Evolutionary conservation across 495 filamentous ascomycete genomes (phyloP).

Genomic region (Talaromyces wortmannii): DNA sequence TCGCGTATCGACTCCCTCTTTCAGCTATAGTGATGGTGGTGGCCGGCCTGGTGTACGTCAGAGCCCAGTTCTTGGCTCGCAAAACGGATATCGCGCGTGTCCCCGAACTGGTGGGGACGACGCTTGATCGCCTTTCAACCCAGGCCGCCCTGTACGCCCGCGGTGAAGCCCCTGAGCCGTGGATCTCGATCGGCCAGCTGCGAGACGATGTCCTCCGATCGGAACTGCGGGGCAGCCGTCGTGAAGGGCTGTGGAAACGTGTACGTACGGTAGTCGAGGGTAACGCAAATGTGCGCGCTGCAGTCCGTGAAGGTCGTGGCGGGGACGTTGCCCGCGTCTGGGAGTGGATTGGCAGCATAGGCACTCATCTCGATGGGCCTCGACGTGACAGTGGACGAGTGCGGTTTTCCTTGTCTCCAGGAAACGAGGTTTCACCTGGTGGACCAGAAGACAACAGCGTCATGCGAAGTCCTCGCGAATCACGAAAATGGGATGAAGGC

Average conservation of each 20-base stretch:
- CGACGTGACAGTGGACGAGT: conserved; percentile 43
- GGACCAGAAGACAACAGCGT: conserved; percentile 12
- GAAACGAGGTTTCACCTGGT: conserved; percentile 30
- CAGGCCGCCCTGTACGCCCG: conserved; percentile 74
- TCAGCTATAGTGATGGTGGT: conserved; percentile 54
- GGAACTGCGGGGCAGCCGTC: conserved; percentile 65
- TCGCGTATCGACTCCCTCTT: conserved; percentile 93
- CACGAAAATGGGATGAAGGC: conserved; percentile 55
- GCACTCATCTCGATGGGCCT: conserved; percentile 24
- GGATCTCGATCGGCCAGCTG: conserved; percentile 79
- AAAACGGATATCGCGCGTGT: conserved; percentile 61
- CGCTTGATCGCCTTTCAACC: conserved; percentile 71
- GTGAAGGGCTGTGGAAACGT: conserved; percentile 73
- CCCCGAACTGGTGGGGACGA: conserved; percentile 72
- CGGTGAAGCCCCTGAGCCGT: conserved; percentile 59
- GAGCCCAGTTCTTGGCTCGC: conserved; percentile 45
- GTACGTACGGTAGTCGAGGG: conserved; percentile 80
- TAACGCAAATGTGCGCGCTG: conserved; percentile 86
- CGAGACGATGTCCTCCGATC: conserved; percentile 84
- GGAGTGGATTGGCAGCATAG: conserved; percentile 85
- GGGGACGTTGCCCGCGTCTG: conserved; percentile 86
- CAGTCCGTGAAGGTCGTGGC: conserved; percentile 70
- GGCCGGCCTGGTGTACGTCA: conserved; percentile 45
- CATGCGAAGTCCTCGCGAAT: conserved; percentile 21
- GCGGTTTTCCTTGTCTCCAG: conserved; percentile 19